These are phyloP conservation scores for Zymoseptoria ardabiliae DNA, from an alignment of 2,329 filamentous ascomycete genomes.

Conservation along the genomic window DNA sequence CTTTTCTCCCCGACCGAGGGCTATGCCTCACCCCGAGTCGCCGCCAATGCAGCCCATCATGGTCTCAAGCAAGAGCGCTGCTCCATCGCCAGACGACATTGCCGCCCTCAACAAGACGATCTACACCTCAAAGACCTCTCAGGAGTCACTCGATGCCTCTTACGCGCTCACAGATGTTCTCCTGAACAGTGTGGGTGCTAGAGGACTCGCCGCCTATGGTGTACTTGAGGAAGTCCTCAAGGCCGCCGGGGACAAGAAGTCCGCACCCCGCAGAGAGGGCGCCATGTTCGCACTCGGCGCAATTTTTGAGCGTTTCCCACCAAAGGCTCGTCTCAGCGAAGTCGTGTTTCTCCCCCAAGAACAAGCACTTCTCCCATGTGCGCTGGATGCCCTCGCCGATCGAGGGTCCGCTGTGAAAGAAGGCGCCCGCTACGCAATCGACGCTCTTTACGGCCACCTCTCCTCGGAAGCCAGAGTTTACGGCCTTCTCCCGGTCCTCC, in stretches of 20 bases:
- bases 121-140: slow-evolving; percentile 46
- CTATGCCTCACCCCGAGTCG: slow-evolving; percentile 46
- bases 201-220: slow-evolving; percentile 55
- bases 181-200: slow-evolving; percentile 57
- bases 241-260: slow-evolving; percentile 90
- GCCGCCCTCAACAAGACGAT: slow-evolving; percentile 36
- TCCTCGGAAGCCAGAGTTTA: slow-evolving; percentile 74
- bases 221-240: slow-evolving; percentile 60
- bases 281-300: slow-evolving; percentile 93
- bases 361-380: slow-evolving; percentile 61
- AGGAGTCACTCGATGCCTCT: slow-evolving; percentile 53
- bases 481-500: slow-evolving; percentile 70
- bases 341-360: slow-evolving; percentile 76
- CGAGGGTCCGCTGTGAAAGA: slow-evolving; percentile 85
- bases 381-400: slow-evolving; percentile 79
- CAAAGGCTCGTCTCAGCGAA: slow-evolving; percentile 70
- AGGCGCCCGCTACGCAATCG: slow-evolving; percentile 86
- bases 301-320: slow-evolving; percentile 81
- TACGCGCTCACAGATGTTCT: slow-evolving; percentile 59
- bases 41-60: slow-evolving; percentile 42
- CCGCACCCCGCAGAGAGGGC: slow-evolving; percentile 73
- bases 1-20: neutral
- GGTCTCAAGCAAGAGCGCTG: slow-evolving; percentile 38
- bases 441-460: slow-evolving; percentile 75
- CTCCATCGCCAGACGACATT: slow-evolving; percentile 43